Conservation (phyloP, 164 flowering plant species). For the Annona cherimola region DNA sequence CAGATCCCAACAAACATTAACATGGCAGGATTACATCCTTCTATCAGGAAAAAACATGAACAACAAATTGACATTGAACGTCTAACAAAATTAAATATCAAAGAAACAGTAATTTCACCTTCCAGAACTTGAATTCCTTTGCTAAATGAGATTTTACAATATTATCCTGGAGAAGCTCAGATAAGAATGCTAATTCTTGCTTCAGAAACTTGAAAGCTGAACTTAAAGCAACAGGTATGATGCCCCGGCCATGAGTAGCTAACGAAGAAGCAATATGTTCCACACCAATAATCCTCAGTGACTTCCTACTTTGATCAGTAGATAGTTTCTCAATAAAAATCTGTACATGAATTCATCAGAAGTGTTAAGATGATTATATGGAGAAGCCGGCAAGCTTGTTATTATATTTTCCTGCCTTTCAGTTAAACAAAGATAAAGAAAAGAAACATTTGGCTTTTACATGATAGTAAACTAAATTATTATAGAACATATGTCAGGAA, state of each 20-base stretch:
- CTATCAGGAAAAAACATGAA: neutral
- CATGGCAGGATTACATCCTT: neutral
- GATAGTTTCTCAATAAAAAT: slow-evolving; percentile 21
- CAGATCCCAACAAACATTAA: too few species aligned
- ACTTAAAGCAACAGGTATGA: slow-evolving; percentile 9
- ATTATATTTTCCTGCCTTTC: neutral
- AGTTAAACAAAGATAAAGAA: neutral
- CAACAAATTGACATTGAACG: neutral
- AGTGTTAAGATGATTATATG: neutral
- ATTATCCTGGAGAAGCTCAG: slow-evolving; percentile 20
- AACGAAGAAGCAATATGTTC: slow-evolving; percentile 21
- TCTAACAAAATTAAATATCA: too few species aligned
- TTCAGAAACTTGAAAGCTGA: slow-evolving; percentile 14
- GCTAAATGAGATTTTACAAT: slow-evolving; percentile 10
- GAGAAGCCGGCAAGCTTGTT: neutral
- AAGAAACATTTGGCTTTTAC: neutral
- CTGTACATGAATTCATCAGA: slow-evolving; percentile 10
- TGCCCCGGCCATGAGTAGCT: slow-evolving; percentile 21
- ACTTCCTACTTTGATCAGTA: slow-evolving; percentile 18
- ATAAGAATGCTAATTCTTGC: slow-evolving; percentile 13
- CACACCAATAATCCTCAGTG: slow-evolving; percentile 16
- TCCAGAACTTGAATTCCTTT: slow-evolving; percentile 19
- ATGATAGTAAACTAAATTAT: too few species aligned
- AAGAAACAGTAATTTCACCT: slow-evolving; percentile 14
- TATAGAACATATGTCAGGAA: neutral